A percentile compares a stretch with the other conserved stretches of the same genome.
Evolutionary conservation across 352 stramenopile species (phyloP).

Genomic region (Globisporangium paroecandrum): DNA sequence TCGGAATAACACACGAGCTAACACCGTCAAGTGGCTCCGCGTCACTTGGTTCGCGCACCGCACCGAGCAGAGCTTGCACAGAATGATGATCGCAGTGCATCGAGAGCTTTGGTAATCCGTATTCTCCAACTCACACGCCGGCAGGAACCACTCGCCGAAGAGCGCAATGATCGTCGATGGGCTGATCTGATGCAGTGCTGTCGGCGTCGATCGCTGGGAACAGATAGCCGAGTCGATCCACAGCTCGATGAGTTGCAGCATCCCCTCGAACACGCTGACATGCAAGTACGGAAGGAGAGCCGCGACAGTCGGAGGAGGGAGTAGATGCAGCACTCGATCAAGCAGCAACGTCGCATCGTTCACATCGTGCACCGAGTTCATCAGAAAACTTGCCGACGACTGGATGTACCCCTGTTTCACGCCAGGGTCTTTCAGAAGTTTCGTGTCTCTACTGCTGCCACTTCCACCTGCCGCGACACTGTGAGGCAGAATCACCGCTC

Average conservation of each 20-base stretch:
- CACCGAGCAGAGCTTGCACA: conserved; percentile 77
- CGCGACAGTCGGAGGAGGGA: conserved; percentile 67
- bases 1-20: conserved; percentile 69
- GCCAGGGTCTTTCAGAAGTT: conserved; percentile 42
- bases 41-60: conserved; percentile 61
- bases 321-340: conserved; percentile 77
- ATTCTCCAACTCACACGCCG: conserved; percentile 71
- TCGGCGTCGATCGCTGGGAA: conserved; percentile 46
- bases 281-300: conserved; percentile 61
- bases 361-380: conserved; percentile 52
- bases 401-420: conserved; percentile 69
- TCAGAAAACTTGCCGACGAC: conserved; percentile 66
- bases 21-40: conserved; percentile 54
- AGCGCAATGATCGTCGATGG: conserved; percentile 80
- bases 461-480: conserved; percentile 10
- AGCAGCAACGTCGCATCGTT: conserved; percentile 70
- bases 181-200: conserved; percentile 65
- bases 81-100: conserved; percentile 70
- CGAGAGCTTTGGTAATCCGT: conserved; percentile 73
- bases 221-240: conserved; percentile 83
- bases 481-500: conserved; percentile 48
- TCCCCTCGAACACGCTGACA: conserved; percentile 67
- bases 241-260: conserved; percentile 70
- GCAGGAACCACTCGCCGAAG: conserved; percentile 85
- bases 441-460: conserved; percentile 12